Evolutionary conservation across 2,329 filamentous ascomycete genomes (phyloP), one percentile per base, ranked within the genome.

Genomic region (Metarhizium brunneum): DNA sequence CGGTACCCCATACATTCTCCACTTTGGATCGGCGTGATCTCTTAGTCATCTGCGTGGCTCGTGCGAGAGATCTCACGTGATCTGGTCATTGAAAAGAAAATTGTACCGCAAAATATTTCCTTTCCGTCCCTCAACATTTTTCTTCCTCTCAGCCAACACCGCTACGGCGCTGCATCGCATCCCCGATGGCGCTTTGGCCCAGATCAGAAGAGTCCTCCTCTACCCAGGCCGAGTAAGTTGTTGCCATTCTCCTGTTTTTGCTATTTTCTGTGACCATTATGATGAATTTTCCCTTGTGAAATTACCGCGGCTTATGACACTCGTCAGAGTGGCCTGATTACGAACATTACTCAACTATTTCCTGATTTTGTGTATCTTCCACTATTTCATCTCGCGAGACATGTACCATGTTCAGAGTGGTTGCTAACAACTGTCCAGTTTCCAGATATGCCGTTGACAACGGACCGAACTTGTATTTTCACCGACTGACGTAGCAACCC

Each of bases 271-370:
- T 10, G 10, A 51, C 8, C 29, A 47, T 29, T 20, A 49, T 55
- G 54, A 55, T 55, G 54, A 52, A 55, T 48, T 55, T 55, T 55
- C 50, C 43, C 49, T 49, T 55, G 50, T 52, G 54, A 55, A 52
- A 55, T 52, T 49, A 52, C 54, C 43, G 54, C 54, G 54, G 54
- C 49, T 55, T 55, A 52, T 55, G 54, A 48, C 50, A 48, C 43
- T 51, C 54, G 20, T 47, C 6, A 20, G 54, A 55, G 48, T 55
- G 48, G 54, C 38, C 48, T 51, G 54, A 55, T 55, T 51, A 55
- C 54, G 54, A 55, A 47, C 25, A 3, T 35, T 50, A 38, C 42
- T 50, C 14, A 51, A 51, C 40, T 35, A 11, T 25, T 47, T 51
- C 40, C 54, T 51, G 48, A 55, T 30, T 50, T 60, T 3, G 29